phyloP scores from a whole-genome alignment of 1,284 basidiomycete genomes.

The Rhodotorula sp. region DNA sequence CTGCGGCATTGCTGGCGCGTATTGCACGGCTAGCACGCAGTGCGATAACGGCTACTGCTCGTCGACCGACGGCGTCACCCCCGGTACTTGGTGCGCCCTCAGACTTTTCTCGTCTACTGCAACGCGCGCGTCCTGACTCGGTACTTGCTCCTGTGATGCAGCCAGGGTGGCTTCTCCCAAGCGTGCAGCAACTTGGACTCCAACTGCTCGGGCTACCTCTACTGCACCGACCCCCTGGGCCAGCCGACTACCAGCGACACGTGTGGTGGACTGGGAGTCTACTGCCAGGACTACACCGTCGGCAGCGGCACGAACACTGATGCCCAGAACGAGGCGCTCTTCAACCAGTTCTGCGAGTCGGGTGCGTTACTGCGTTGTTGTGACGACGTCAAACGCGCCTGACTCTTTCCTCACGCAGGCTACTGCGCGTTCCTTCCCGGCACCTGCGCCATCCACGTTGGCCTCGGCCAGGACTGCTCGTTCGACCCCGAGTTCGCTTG shows the following conservation, averaged over 20 bases:
- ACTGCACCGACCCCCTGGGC: not conserved
- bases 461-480: conserved; percentile 21
- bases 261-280: conserved; percentile 17
- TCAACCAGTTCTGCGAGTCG: conserved; percentile 18
- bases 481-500: conserved; percentile 12
- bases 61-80: not conserved
- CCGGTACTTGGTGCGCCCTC: not conserved
- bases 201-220: conserved; percentile 21
- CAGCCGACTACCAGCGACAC: not conserved
- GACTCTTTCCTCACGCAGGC: not conserved
- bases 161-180: conserved; percentile 16
- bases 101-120: too few species aligned
- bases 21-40: conserved; percentile 3
- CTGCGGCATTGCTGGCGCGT: conserved; percentile 25
- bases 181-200: conserved; percentile 13
- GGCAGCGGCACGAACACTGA: not conserved
- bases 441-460: conserved; percentile 12
- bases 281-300: conserved; percentile 21
- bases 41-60: conserved; percentile 19
- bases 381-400: not conserved
- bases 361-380: not conserved
- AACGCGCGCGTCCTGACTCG: too few species aligned
- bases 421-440: conserved; percentile 1
- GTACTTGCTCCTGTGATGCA: not conserved
- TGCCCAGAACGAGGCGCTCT: conserved; percentile 10